Evolutionary conservation across 129 eudicot genomes (phyloP).

Genomic region (Mikania micrantha): DNA sequence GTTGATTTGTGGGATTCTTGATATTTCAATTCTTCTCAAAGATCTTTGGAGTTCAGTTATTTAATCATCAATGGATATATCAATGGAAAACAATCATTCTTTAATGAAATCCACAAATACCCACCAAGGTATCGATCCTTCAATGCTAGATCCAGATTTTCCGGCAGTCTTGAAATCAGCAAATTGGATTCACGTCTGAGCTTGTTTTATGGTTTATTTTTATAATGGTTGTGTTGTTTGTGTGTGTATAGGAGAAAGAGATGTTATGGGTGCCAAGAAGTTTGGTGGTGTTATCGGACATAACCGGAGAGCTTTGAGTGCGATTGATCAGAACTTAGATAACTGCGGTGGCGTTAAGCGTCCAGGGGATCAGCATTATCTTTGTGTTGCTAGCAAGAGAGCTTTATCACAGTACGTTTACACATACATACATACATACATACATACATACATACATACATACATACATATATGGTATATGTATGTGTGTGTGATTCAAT

Average conservation of each 20-base stretch:
- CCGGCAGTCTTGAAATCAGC: background rate
- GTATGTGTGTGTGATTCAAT: too few relatives aligned
- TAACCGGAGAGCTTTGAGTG: slow-evolving; percentile 60
- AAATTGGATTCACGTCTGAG: slow-evolving; percentile 4
- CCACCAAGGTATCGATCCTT: slow-evolving; percentile 36
- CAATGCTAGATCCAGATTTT: slow-evolving; percentile 10
- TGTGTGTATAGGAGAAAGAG: slow-evolving; percentile 21
- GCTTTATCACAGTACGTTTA: slow-evolving; percentile 46
- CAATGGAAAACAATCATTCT: slow-evolving; percentile 38
- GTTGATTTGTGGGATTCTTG: slow-evolving; percentile 29
- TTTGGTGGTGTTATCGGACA: slow-evolving; percentile 42
- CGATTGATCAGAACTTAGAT: slow-evolving; percentile 53
- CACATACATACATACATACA: too few relatives aligned
- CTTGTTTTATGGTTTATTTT: background rate
- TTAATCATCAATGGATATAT: slow-evolving; percentile 36
- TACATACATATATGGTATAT: too few relatives aligned
- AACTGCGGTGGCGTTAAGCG: slow-evolving; percentile 12
- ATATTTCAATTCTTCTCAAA: background rate
- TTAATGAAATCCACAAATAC: slow-evolving; percentile 37
- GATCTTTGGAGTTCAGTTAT: slow-evolving; percentile 19
- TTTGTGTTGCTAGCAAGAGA: slow-evolving; percentile 63
- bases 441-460: too few relatives aligned
- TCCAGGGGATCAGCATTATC: slow-evolving; percentile 25
- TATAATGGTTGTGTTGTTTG: slow-evolving; percentile 1
- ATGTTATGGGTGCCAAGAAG: slow-evolving; percentile 37